Base-by-base conservation (phyloP, 1,284 basidiomycete species). In the Ustilago nuda region DNA sequence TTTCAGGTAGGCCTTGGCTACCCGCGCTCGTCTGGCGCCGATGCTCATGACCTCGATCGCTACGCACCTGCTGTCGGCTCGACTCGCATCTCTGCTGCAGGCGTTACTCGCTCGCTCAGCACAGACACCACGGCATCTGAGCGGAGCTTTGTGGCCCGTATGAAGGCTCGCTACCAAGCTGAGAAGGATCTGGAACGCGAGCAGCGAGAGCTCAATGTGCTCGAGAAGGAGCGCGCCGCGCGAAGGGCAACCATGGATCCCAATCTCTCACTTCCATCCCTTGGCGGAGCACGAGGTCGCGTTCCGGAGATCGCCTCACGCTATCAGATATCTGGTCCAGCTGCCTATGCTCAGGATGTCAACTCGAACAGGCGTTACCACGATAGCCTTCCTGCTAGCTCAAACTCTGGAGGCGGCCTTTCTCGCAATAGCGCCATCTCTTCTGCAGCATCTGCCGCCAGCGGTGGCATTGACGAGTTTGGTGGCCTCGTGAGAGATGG, bases 161-260 rank as follows among this genome's bases (percentile, higher is more conserved):
- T 83, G 82, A 83, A 82, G 61, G 79, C 79, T 6, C 76, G 73
- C 41, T 83, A 83, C 66, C 82, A 83, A 51, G 79, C 66, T 6
- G 82, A 82, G 41, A 83, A 82, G 68, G 77, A 76, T 37, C 37
- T 73, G 9, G 72, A 73, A 43, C 55, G 70, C 8, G 69, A 76
- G 61, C 66, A 75, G 53, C 61, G 72, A 37, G 66, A 75, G 58
- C 63, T 62, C 55, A 72, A 70, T 48, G 70, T 65, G 35, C 69
- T 75, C 27, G 69, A 75, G 27, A 74, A 71, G 69, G 66, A 68
- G 27, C 62, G 68, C 15, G 68, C 72, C 5, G 66, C 68, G 1
- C 58, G 76, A 7, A 37, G 76, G 23, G 57, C 61, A 4, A 69
- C 72, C n/a, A 75, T 78, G 68, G 68, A 75, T 39, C 58, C 69